Base-by-base conservation (phyloP, 371 early-diverging fungal genomes). In the Saksenaea oblongispora region DNA sequence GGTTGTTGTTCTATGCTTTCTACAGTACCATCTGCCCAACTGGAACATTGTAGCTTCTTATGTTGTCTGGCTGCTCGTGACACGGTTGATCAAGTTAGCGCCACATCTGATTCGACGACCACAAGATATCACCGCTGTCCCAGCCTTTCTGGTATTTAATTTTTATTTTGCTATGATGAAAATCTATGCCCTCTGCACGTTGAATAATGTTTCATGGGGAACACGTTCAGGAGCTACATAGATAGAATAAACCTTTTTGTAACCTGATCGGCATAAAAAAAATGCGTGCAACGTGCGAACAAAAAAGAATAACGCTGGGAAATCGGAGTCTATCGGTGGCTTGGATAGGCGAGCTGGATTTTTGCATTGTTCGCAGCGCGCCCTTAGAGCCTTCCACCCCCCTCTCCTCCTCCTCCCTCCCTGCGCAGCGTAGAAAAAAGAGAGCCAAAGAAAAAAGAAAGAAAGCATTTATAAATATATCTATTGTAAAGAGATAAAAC, bases 101-200 rank as follows among this genome's bases (percentile, higher is more conserved):
- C 91, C 91, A 22, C 91, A 91, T 59, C 78, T 91, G 44, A 71
- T 86, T 36, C 80, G 76, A 15, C 75, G 87, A 14, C 91, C 91
- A 7, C 85, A 84, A 58, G 90, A 91, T 63, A 64, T 89, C 22
- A 76, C 86, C 57, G 81, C 75, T 56, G 70, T 91, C 1, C 91
- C 91, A 3, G 84, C 85, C 7, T 89, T 86, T 81, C 58, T 91
- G 34, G 51, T 90, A 37, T 91, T 91, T 63, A 89, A 88, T 18
- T 87, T 89, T 57, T 87, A 86, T 55, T 91, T 91, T 67, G 88
- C 89, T 13, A 72, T 87, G 68, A 87, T 88, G 89, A 90, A 89
- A 66, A 59, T 88, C 11, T 89, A 88, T 67, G 89, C 89, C 5
- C 71, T 90, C 24, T 90, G 87, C 55, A 91, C 91, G 0, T 70